These are phyloP conservation scores for Hypoxylon sp. DNA, from an alignment of 2,329 filamentous ascomycete species.

Conservation along the genomic window DNA sequence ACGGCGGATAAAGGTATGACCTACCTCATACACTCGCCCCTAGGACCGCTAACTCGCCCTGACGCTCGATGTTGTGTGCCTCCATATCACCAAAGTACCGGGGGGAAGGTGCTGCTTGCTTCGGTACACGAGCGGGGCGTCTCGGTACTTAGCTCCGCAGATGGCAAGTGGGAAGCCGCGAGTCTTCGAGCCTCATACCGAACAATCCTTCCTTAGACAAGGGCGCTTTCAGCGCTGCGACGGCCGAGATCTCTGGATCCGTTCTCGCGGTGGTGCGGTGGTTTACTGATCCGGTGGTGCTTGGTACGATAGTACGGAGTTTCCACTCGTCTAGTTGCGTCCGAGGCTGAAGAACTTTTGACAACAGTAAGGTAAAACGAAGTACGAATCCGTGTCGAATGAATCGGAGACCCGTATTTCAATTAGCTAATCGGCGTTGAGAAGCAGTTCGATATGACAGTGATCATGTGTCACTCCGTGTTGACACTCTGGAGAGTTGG, in stretches of 20 bases:
- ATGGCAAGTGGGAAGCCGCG: slow-evolving; percentile 56
- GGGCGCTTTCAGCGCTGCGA: slow-evolving; percentile 45
- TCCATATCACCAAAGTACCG: slow-evolving; percentile 53
- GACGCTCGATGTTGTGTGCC: slow-evolving; percentile 53
- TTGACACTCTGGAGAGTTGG: background rate
- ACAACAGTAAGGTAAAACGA: slow-evolving; percentile 3
- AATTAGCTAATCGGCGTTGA: background rate
- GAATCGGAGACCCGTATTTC: background rate
- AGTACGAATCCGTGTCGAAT: background rate
- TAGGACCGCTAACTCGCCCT: slow-evolving; percentile 39
- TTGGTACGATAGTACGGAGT: slow-evolving; percentile 49
- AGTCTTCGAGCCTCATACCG: slow-evolving; percentile 55
- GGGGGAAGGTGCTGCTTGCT: slow-evolving; percentile 55
- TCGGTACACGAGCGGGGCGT: slow-evolving; percentile 54
- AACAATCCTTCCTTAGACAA: slow-evolving; percentile 43
- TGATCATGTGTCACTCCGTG: background rate
- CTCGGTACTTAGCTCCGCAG: slow-evolving; percentile 56
- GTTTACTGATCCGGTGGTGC: slow-evolving; percentile 49
- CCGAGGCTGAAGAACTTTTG: slow-evolving; percentile 45
- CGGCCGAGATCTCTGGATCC: slow-evolving; percentile 48
- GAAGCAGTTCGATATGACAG: background rate
- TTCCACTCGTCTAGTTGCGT: slow-evolving; percentile 54
- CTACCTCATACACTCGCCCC: slow-evolving; percentile 46
- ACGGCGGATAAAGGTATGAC: slow-evolving; percentile 38
- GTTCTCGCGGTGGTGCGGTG: slow-evolving; percentile 51